Conservation (phyloP, 257 asterid species). For the Nicotiana sylvestris region DNA sequence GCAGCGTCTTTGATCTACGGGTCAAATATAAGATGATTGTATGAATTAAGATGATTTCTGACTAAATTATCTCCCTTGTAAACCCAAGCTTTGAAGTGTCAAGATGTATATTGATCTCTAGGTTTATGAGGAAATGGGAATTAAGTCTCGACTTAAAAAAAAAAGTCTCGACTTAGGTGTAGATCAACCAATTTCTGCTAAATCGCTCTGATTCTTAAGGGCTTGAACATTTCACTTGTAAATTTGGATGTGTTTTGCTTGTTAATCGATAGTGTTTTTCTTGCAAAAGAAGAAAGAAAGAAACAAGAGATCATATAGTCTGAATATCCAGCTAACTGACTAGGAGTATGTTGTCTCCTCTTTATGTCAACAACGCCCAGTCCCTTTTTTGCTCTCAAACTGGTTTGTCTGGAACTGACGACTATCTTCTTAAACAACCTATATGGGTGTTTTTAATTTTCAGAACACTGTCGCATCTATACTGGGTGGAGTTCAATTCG, state of each 20-base stretch:
- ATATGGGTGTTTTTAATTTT: neutral
- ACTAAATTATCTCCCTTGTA: neutral
- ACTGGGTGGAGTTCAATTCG: neutral
- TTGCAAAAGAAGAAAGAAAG: neutral
- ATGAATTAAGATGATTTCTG: neutral
- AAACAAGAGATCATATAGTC: neutral
- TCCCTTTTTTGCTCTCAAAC: neutral
- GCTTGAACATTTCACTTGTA: slow-evolving; percentile 1
- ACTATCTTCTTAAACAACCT: neutral
- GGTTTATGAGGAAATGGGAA: neutral
- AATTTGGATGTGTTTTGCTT: neutral
- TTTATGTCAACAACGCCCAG: neutral
- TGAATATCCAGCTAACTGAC: neutral
- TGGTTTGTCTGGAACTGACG: neutral
- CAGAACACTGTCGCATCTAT: neutral
- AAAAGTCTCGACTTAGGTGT: neutral
- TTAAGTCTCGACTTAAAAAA: neutral
- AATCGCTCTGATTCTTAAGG: neutral
- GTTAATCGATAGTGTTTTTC: neutral
- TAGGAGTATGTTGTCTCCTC: neutral
- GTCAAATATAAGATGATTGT: neutral
- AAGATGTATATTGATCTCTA: neutral
- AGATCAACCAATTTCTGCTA: neutral
- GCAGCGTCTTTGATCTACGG: neutral
- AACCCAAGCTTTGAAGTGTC: neutral